Conservation (phyloP, 169 alveolate genomes). For the Plasmodium vinckei region DNA sequence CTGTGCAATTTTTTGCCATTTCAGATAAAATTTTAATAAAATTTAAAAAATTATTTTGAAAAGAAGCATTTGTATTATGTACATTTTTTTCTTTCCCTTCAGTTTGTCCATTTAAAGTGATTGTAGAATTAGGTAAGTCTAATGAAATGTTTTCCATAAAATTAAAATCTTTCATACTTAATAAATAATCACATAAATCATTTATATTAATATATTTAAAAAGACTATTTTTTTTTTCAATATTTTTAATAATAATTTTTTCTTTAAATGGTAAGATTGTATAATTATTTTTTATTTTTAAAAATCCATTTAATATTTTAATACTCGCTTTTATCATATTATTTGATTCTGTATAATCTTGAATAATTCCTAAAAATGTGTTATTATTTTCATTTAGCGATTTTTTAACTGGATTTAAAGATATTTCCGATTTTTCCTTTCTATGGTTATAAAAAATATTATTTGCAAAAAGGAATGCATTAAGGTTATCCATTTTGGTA, state of each 20-base stretch:
- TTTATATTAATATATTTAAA: slow-evolving; percentile 45
- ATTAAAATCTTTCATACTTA: slow-evolving; percentile 11
- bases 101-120: neutral
- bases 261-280: slow-evolving; percentile 43
- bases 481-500: neutral
- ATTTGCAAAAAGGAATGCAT: slow-evolving; percentile 24
- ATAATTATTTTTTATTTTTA: slow-evolving; percentile 36
- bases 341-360: slow-evolving; percentile 67
- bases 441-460: slow-evolving; percentile 41
- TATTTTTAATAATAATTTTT: slow-evolving; percentile 56
- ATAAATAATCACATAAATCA: slow-evolving; percentile 23
- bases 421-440: neutral
- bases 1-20: slow-evolving; percentile 21
- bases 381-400: slow-evolving; percentile 24
- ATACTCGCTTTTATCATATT: slow-evolving; percentile 60
- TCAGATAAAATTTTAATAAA: slow-evolving; percentile 25
- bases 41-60: slow-evolving; percentile 3
- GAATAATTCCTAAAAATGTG: slow-evolving; percentile 53
- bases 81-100: slow-evolving; percentile 1
- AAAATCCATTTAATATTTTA: slow-evolving; percentile 52
- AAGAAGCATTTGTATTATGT: neutral
- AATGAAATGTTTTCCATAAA: slow-evolving; percentile 6
- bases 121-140: neutral
- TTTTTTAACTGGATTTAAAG: slow-evolving; percentile 24
- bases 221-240: slow-evolving; percentile 26